Evolutionary conservation across 257 asterid species (phyloP).

Genomic region (Buddleja alternifolia): DNA sequence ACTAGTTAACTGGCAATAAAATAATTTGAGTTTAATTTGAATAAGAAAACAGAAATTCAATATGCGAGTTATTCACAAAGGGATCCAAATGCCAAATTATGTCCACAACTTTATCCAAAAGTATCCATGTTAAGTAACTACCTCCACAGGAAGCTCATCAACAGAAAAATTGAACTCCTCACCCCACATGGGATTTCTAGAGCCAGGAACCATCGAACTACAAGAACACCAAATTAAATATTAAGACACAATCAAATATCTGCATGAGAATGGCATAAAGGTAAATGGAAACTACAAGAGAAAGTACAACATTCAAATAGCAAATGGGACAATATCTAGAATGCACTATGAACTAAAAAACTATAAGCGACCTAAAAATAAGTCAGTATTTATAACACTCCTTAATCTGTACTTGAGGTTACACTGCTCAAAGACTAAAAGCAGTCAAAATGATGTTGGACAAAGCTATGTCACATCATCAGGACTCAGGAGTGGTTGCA

Average conservation of each 20-base stretch:
- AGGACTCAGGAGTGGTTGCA: neutral
- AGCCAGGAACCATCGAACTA: constrained; percentile 98
- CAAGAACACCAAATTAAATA: constrained; percentile 31
- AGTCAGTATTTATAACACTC: neutral
- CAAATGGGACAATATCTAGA: neutral
- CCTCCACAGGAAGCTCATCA: constrained; percentile 93
- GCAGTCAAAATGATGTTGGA: neutral
- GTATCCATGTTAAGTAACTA: constrained; percentile 35
- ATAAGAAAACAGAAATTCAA: neutral
- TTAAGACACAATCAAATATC: constrained; percentile 24
- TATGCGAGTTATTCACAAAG: constrained; percentile 2
- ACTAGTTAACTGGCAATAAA: neutral
- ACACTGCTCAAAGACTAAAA: constrained; percentile 16
- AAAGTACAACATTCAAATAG: constrained; percentile 18
- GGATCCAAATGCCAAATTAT: constrained; percentile 21
- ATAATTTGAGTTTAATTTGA: neutral
- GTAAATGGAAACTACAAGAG: constrained; percentile 14
- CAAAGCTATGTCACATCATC: neutral
- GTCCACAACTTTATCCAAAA: neutral
- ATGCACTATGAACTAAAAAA: neutral
- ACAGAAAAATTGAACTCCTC: constrained; percentile 96
- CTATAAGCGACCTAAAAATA: constrained; percentile 7
- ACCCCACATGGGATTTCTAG: constrained; percentile 99
- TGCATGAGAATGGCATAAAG: constrained; percentile 16
- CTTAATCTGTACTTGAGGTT: constrained; percentile 16